A percentile compares a stretch with the other conserved stretches of the same genome.
Conservation (phyloP, 1,284 basidiomycete genomes). For the Cronartium quercuum region DNA sequence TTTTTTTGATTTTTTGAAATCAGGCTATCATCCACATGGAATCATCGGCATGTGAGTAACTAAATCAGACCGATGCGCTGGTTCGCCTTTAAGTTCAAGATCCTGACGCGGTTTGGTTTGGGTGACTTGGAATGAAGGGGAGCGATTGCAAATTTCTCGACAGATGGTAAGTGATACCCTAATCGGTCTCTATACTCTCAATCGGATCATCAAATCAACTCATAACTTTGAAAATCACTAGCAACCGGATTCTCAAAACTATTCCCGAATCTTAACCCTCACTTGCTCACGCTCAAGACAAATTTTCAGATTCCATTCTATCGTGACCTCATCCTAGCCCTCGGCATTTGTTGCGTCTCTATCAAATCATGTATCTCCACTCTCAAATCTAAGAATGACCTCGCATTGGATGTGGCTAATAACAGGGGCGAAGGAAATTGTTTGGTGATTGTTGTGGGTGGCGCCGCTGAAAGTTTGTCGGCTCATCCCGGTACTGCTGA, state of each 20-base stretch:
- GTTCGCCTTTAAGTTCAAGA: background rate
- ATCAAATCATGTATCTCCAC: conserved; percentile 85
- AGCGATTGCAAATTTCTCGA: conserved; percentile 85
- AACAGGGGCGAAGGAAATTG: conserved; percentile 62
- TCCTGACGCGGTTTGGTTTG: too few relatives aligned
- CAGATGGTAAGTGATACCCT: conserved; percentile 61
- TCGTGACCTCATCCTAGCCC: conserved; percentile 74
- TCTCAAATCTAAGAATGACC: conserved; percentile 51
- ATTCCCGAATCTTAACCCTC: conserved; percentile 86
- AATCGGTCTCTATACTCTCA: background rate
- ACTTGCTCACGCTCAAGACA: conserved; percentile 79
- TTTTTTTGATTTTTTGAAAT: background rate
- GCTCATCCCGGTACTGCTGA: conserved; percentile 93
- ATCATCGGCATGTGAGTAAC: conserved; percentile 43
- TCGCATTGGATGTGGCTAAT: background rate
- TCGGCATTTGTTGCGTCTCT: conserved; percentile 88
- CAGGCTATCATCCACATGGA: conserved; percentile 84
- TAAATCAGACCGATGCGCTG: conserved; percentile 1
- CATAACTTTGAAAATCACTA: conserved; percentile 45
- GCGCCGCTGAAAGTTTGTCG: conserved; percentile 85
- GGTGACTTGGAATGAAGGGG: conserved; percentile 58
- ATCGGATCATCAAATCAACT: background rate
- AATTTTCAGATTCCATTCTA: conserved; percentile 93
- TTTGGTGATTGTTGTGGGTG: conserved; percentile 93
- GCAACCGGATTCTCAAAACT: conserved; percentile 83